Evolutionary conservation across 495 filamentous ascomycete genomes (phyloP).

Genomic region (Annulohypoxylon stygium): DNA sequence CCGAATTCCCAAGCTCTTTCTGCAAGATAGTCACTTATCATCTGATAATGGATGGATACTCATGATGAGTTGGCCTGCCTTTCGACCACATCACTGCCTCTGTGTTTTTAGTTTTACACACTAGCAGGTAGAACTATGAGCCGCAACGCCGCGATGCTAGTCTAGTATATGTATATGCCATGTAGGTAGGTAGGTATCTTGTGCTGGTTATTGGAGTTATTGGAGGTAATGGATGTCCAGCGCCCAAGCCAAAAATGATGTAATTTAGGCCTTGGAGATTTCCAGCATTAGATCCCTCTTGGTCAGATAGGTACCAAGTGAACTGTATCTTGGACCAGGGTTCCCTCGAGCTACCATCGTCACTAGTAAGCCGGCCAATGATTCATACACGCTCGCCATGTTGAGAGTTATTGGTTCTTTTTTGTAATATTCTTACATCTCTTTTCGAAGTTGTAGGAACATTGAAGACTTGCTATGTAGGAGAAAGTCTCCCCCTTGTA

Average conservation of each 20-base stretch:
- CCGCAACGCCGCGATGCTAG: slow-evolving; percentile 28
- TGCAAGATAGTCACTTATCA: slow-evolving; percentile 36
- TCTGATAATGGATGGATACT: slow-evolving; percentile 35
- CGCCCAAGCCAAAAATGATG: slow-evolving; percentile 47
- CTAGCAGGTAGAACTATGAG: slow-evolving; percentile 36
- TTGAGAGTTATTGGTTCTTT: neutral
- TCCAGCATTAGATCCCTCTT: slow-evolving; percentile 31
- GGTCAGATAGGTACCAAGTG: slow-evolving; percentile 31
- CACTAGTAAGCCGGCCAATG: slow-evolving; percentile 25
- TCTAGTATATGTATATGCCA: neutral
- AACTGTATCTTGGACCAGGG: slow-evolving; percentile 24
- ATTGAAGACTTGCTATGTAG: neutral
- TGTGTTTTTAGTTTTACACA: slow-evolving; percentile 15
- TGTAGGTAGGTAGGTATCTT: neutral
- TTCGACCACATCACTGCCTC: slow-evolving; percentile 44
- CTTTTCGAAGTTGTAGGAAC: neutral
- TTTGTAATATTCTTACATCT: slow-evolving; percentile 1
- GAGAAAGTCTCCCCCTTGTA: slow-evolving; percentile 32
- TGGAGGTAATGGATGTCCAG: slow-evolving; percentile 9
- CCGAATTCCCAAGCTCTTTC: slow-evolving; percentile 29
- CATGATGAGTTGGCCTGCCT: slow-evolving; percentile 49
- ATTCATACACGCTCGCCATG: slow-evolving; percentile 17
- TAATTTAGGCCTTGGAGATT: slow-evolving; percentile 44
- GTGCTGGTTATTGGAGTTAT: neutral
- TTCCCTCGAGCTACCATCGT: slow-evolving; percentile 18